Base-by-base conservation (phyloP, 805 yeast species). In the Wickerhamia fluorescens region DNA sequence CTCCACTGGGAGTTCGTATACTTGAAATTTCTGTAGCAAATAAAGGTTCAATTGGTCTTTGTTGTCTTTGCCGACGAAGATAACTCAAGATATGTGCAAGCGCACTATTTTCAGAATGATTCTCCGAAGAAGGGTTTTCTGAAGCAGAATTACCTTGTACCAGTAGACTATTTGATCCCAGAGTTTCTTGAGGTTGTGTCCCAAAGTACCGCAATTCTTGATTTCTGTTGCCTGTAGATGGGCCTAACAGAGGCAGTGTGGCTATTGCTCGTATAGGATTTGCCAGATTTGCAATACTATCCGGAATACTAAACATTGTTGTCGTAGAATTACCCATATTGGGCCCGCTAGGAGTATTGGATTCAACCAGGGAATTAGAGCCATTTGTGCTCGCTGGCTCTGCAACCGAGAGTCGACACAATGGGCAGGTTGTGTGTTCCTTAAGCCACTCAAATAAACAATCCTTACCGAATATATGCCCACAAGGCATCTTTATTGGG, bases 381-480 rank as follows among this genome's bases (percentile, higher is more conserved):
- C n/a, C n/a, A n/a, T n/a, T n/a, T n/a, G 6, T n/a, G 31, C 25
- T 33, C 20, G 36, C 25, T 16, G 23, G 24, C 25, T 25, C 24
- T 14, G 47, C 53, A n/a, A 47, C 41, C 20, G 56, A 10, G 20
- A 62, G 62, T 34, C 97, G 74, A 51, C 98, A 89, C 26, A 89
- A 56, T 0, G 98, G 98, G 51, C 97, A 88, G 2, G 85, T 73
- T 17, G 73, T 69, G 43, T 81, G 77, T 14, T 71, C 58, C 36
- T 68, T 71, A 28, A 89, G 70, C 98, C 98, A 89, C 42, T 80
- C 84, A 34, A 66, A 71, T 14, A 87, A 61, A 59, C 98, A 89
- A n/a, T 73, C 70, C 37, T 77, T 68, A 5, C 98, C 97, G 61
- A 92, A 89, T 0, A 76, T 49, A 48, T 89, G 98, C 6, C 75